These are phyloP conservation scores for Trametes punicea DNA, from an alignment of 768 basidiomycete species.

Conservation along the genomic window DNA sequence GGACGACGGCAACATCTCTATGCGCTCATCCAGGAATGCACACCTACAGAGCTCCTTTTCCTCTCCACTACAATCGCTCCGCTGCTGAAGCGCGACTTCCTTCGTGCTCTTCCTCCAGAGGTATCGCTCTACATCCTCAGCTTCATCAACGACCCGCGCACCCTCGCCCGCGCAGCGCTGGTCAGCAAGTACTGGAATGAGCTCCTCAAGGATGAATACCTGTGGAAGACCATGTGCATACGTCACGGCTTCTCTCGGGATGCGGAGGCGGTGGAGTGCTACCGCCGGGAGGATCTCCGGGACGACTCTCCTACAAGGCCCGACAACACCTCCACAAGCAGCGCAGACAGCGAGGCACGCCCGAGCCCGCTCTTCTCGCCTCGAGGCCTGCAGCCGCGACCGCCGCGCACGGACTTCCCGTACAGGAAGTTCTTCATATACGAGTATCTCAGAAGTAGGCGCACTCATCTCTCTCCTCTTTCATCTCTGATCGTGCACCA, in stretches of 20 bases:
- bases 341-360: background rate
- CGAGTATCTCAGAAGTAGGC: conserved; percentile 68
- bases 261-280: conserved; percentile 28
- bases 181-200: conserved; percentile 72
- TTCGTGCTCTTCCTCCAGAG: conserved; percentile 48
- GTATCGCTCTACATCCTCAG: conserved; percentile 70
- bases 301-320: conserved; percentile 27
- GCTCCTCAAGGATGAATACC: conserved; percentile 68
- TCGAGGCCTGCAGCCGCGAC: conserved; percentile 1
- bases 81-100: conserved; percentile 61
- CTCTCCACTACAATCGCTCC: conserved; percentile 62
- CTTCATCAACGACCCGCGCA: conserved; percentile 72
- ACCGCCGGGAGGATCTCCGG: conserved; percentile 9
- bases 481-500: background rate
- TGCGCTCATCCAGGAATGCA: conserved; percentile 50
- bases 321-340: background rate
- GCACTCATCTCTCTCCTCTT: conserved; percentile 3
- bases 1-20: conserved; percentile 51
- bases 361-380: background rate
- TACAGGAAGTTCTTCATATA: conserved; percentile 70
- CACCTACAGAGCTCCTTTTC: conserved; percentile 60
- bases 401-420: conserved; percentile 38
- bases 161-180: conserved; percentile 62
- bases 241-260: conserved; percentile 47
- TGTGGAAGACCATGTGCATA: conserved; percentile 78